These are phyloP conservation scores for Pythium plurisporium DNA, from an alignment of 352 stramenopile genomes.

Conservation along the genomic window DNA sequence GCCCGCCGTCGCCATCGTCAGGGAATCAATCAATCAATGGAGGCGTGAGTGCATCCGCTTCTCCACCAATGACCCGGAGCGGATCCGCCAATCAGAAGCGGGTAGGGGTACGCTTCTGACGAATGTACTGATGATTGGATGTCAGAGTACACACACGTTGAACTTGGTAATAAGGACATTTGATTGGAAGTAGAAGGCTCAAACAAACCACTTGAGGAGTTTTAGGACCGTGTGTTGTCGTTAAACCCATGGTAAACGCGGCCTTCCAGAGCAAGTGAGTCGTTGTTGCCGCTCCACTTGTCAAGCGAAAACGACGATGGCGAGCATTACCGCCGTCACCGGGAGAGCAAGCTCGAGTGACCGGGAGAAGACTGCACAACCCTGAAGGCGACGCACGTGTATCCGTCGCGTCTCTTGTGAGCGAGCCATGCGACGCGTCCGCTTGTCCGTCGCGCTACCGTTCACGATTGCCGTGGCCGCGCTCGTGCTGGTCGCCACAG, in stretches of 20 bases:
- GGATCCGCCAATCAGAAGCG: conserved; percentile 13
- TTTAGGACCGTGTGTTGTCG: not conserved
- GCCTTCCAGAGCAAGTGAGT: too few species aligned
- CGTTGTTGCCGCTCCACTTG: too few species aligned
- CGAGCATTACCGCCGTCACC: too few species aligned
- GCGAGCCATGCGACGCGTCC: not conserved
- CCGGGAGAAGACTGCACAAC: not conserved
- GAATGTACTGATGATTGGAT: not conserved
- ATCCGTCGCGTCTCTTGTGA: not conserved
- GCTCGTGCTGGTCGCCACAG: not conserved
- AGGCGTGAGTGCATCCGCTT: too few species aligned
- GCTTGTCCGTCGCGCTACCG: not conserved
- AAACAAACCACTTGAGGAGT: not conserved
- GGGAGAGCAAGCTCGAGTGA: not conserved
- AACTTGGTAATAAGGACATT: not conserved
- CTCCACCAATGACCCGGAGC: not conserved
- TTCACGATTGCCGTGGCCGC: not conserved
- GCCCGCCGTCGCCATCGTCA: too few species aligned
- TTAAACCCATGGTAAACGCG: not conserved
- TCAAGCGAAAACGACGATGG: too few species aligned
- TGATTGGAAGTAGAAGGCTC: not conserved
- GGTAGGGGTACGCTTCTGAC: conserved; percentile 15
- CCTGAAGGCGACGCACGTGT: not conserved
- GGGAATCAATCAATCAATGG: too few species aligned
- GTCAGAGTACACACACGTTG: conserved; percentile 7